phyloP scores from a whole-genome alignment of 228 moss, liverwort and hornwort species.

The Sphagnum fallax region DNA sequence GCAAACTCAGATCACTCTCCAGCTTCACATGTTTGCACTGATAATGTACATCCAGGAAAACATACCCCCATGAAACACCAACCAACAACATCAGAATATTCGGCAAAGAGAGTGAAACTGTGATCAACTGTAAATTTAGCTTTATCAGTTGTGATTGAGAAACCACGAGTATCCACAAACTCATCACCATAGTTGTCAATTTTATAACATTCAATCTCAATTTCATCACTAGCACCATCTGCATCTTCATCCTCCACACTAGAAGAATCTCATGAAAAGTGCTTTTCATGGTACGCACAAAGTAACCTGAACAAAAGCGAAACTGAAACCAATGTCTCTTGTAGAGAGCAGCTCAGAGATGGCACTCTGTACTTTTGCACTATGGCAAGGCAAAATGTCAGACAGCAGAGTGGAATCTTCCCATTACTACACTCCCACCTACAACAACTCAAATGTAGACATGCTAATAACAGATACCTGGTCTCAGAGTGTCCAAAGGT shows the following conservation, averaged over 20 bases:
- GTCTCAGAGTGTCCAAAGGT: conserved; percentile 20
- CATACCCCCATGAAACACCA: conserved; percentile 87
- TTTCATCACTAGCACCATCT: background rate
- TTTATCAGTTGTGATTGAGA: background rate
- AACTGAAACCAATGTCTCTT: background rate
- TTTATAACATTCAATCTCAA: background rate
- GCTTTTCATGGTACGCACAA: conserved; percentile 64
- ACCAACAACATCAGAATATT: conserved; percentile 39
- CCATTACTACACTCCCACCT: background rate
- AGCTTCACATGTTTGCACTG: background rate
- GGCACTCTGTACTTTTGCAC: background rate
- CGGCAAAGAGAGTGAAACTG: conserved; percentile 22
- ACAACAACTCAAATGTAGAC: background rate
- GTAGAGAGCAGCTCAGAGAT: background rate
- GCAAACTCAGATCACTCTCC: background rate
- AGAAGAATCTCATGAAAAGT: conserved; percentile 21
- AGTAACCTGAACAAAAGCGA: conserved; percentile 36
- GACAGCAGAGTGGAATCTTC: background rate
- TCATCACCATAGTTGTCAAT: conserved; percentile 7
- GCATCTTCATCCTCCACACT: conserved; percentile 6
- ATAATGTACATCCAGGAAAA: background rate
- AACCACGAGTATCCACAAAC: background rate
- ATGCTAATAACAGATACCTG: conserved; percentile 6
- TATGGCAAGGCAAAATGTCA: background rate
- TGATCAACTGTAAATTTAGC: conserved; percentile 16